Base-by-base conservation (phyloP, 768 basidiomycete species). In the Boletus barrowsii region DNA sequence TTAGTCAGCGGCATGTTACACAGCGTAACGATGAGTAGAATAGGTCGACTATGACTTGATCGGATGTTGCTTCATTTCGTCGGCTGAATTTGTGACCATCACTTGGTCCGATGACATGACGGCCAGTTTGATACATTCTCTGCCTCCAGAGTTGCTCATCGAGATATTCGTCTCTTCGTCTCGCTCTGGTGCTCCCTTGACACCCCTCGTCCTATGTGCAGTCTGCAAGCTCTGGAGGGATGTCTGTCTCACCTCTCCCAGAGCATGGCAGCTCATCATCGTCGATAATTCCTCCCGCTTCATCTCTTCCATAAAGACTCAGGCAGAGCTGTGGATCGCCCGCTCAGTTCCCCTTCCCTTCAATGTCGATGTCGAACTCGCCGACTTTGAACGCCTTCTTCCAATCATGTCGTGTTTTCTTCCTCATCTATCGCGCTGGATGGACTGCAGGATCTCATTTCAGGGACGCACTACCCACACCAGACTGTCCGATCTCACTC, bases 381-480 rank as follows among this genome's bases (percentile, higher is more conserved):
- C 69, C 20, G 73, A 77, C 51, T 68, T 75, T 26, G 81, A 86
- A 53, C 70, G 71, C 52, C 72, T 88, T 33, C 75, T 89, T 4
- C 79, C 87, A 10, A 75, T 89, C 54, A 72, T 90, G 33, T 83
- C 85, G 0, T 84, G 83, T 5, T 73, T 89, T 35, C 71, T 90
- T 0, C 73, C 79, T 10, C 71, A 78, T 29, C 62, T 88, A 41
- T 63, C 72, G 53, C 80, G 88, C 39, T 89, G 87, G 86, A 72
- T 76, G 40, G 72, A 74, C 3, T 80, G 83, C 59, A 69, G 62
- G 3, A 69, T 87, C 48, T 68, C 72, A 18, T 76, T 76, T 43
- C 64, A 76, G 59, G 62, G 61, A 30, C 57, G 47, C 58, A 50
- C 61, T 15, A 36, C 62, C 50, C 69, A 73, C 55, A 69, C 74